Base-by-base conservation (phyloP, 2,329 filamentous ascomycete species). In the Boeremia lycopersici region DNA sequence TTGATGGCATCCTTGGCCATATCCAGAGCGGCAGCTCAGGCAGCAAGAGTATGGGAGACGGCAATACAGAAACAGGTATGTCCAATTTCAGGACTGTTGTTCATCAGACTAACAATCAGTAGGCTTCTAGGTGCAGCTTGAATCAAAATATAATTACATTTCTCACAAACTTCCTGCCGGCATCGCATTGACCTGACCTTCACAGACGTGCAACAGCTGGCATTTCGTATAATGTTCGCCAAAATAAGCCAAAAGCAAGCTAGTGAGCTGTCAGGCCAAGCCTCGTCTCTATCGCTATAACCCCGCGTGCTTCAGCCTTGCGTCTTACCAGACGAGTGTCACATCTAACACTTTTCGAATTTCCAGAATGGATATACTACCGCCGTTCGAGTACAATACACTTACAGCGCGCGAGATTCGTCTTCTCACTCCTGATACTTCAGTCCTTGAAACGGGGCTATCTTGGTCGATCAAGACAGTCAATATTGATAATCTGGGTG, bases 11-110 rank as follows among this genome's bases (percentile, higher is more conserved):
- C 41, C 74, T 97, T 29, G 92, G 92, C 0, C 87, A 90, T 4
- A 96, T 97, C 46, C 91, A 96, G 77, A 96, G 91, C 67, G 93
- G 93, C 19, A 96, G 90, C 77, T 92, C 88, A 52, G 88, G 90
- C 49, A 96, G 86, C 74, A 93, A 87, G 84, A 95, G 91, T 74
- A 96, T 97, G 93, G 93, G 93, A 0, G 90, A 93, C 41, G 93
- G 93, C 0, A 96, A 95, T 73, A 98, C 93, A 0, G 93, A 98
- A 76, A 84, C 73, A 51, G 69, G 73, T 74, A 65, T 64, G 70
- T 64, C 43, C 12, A 19, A 4, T 19, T 9, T 15, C 15, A 26
- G 23, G 8, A 13, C 8, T 6, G 6, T 10, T 11, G 9, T 25
- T 23, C 11, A 17, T 10, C 3, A 4, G 3, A 19, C 52, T 55